phyloP scores from a whole-genome alignment of 2,329 filamentous ascomycete species.

The Exophiala viscosa region DNA sequence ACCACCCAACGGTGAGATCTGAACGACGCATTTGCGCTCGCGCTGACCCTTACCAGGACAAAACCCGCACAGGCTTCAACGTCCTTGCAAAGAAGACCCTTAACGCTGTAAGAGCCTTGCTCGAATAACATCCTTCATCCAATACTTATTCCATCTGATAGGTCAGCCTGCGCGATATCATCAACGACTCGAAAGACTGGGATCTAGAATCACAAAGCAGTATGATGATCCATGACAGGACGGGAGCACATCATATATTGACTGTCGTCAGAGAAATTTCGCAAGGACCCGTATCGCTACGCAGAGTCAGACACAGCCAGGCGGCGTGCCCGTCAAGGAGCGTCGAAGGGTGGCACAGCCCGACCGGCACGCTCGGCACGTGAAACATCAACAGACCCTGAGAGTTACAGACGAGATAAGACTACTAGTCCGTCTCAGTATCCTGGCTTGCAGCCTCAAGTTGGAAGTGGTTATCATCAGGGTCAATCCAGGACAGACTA shows the following conservation, averaged over 20 bases:
- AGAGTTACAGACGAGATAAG: constrained; percentile 8
- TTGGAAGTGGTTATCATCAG: constrained; percentile 4
- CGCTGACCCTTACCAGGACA: constrained; percentile 18
- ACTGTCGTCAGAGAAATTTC: constrained; percentile 18
- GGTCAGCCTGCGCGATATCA: constrained; percentile 22
- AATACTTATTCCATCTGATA: constrained; percentile 4
- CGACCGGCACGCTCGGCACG: constrained; percentile 13
- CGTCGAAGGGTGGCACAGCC: constrained; percentile 16
- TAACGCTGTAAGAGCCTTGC: constrained; percentile 17
- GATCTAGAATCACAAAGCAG: constrained; percentile 21
- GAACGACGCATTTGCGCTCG: background rate
- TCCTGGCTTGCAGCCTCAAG: constrained; percentile 11
- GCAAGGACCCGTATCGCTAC: constrained; percentile 21
- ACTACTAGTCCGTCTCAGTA: constrained; percentile 6
- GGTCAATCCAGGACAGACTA: constrained; percentile 2
- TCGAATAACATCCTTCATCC: background rate
- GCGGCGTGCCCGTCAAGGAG: constrained; percentile 17
- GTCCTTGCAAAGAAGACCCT: constrained; percentile 19
- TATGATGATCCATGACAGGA: constrained; percentile 4
- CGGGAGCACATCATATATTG: constrained; percentile 2
- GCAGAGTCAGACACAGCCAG: constrained; percentile 22
- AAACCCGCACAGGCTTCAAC: constrained; percentile 18
- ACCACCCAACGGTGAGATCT: constrained; percentile 20
- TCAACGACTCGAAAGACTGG: constrained; percentile 25
- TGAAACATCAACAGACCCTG: constrained; percentile 7